Evolutionary conservation across 257 asterid genomes (phyloP).

Genomic region (Datura wrightii): DNA sequence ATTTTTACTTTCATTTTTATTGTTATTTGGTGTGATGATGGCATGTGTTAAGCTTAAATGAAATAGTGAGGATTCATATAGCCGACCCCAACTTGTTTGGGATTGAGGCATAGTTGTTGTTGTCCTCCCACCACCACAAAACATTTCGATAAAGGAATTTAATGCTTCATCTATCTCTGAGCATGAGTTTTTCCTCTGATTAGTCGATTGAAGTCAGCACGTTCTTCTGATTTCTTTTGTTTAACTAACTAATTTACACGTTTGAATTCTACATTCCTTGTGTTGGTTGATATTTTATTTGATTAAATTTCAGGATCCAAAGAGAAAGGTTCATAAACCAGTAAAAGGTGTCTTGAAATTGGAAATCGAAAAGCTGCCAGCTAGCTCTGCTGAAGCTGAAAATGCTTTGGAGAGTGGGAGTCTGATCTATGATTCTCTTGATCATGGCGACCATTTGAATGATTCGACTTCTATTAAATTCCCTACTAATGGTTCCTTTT

Average conservation of each 20-base stretch:
- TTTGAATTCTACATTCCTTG: neutral
- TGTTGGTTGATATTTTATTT: neutral
- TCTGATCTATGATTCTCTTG: constrained; percentile 54
- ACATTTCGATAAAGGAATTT: neutral
- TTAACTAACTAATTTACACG: neutral
- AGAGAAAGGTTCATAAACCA: constrained; percentile 93
- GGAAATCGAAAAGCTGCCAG: constrained; percentile 95
- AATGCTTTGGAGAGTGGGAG: constrained; percentile 63
- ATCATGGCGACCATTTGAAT: constrained; percentile 51
- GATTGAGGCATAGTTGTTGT: neutral
- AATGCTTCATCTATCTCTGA: neutral
- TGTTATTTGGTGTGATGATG: constrained; percentile 3
- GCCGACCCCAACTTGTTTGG: neutral
- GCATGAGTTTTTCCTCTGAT: neutral
- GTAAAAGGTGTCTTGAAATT: constrained; percentile 87
- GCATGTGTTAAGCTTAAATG: neutral
- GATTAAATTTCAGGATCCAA: constrained; percentile 75
- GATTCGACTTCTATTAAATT: constrained; percentile 48
- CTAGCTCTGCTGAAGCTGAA: constrained; percentile 64
- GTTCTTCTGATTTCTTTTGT: constrained; percentile 18
- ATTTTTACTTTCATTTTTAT: neutral
- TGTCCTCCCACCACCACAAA: neutral
- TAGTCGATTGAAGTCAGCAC: neutral
- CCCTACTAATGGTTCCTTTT: constrained; percentile 53
- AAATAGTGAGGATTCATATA: constrained; percentile 4